Evolutionary conservation across 495 filamentous ascomycete species (phyloP).

Genomic region (Stereocaulon alpinum): DNA sequence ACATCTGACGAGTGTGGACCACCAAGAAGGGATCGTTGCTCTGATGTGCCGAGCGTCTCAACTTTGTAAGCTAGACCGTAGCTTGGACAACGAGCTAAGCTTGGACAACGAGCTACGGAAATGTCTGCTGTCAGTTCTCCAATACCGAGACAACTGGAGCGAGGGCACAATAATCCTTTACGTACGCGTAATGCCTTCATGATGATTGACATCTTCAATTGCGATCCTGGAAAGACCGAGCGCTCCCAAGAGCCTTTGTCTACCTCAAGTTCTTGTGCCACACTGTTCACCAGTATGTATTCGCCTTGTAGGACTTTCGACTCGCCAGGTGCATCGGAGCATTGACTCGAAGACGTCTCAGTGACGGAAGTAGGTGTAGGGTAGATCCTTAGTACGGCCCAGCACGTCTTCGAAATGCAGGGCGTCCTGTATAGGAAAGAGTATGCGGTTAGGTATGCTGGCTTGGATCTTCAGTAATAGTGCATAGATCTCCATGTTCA

Average conservation of each 20-base stretch:
- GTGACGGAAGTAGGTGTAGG: not conserved
- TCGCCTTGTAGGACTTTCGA: not conserved
- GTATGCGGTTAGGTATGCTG: not conserved
- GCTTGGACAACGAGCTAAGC: too few species aligned
- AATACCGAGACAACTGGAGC: not conserved
- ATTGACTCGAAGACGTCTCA: not conserved
- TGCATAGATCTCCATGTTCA: not conserved
- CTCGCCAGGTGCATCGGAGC: not conserved
- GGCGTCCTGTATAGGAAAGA: not conserved
- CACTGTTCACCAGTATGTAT: not conserved
- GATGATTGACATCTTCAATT: not conserved
- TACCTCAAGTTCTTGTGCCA: not conserved
- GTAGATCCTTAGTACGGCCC: not conserved
- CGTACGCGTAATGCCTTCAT: not conserved
- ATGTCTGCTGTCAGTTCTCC: not conserved
- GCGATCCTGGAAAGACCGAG: not conserved
- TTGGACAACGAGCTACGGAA: not conserved
- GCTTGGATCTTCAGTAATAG: not conserved
- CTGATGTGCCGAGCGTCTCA: too few species aligned
- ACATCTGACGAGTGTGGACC: too few species aligned
- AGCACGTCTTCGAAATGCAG: not conserved
- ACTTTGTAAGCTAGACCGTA: not conserved
- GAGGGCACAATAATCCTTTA: not conserved
- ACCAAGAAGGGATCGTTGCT: too few species aligned
- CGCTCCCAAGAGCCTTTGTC: not conserved